These are phyloP conservation scores for Sinapis alba DNA, from an alignment of 441 rosid genomes.

Conservation along the genomic window DNA sequence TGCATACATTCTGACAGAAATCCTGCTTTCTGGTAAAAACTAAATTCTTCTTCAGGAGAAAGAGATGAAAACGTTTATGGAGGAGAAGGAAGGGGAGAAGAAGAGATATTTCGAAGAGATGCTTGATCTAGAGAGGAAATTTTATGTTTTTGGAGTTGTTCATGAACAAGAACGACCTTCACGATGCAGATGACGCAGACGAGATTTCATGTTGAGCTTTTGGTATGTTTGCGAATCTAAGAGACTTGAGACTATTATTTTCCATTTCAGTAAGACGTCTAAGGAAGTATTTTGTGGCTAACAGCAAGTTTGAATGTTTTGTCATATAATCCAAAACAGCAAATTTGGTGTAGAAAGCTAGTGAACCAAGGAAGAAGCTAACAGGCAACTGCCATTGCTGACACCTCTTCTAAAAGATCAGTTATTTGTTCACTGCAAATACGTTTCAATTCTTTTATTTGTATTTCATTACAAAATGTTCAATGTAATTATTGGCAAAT, in stretches of 20 bases:
- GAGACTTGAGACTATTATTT: neutral
- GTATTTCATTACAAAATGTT: no score
- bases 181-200: neutral
- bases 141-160: conserved; percentile 45
- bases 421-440: no score
- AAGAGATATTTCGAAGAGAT: conserved; percentile 64
- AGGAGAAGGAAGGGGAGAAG: conserved; percentile 62
- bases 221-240: neutral
- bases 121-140: neutral
- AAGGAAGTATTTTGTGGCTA: neutral
- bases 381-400: no score
- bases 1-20: no score
- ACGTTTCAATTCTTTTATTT: no score
- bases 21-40: neutral
- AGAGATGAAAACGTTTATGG: conserved; percentile 63
- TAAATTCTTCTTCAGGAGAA: conserved; percentile 45
- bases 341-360: no score
- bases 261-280: neutral
- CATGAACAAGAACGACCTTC: conserved; percentile 35
- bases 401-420: no score
- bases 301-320: neutral
- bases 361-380: no score
- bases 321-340: neutral
- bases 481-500: no score
- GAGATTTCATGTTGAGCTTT: neutral